phyloP scores from a whole-genome alignment of 441 rosid species.

The Croton laevigatus region DNA sequence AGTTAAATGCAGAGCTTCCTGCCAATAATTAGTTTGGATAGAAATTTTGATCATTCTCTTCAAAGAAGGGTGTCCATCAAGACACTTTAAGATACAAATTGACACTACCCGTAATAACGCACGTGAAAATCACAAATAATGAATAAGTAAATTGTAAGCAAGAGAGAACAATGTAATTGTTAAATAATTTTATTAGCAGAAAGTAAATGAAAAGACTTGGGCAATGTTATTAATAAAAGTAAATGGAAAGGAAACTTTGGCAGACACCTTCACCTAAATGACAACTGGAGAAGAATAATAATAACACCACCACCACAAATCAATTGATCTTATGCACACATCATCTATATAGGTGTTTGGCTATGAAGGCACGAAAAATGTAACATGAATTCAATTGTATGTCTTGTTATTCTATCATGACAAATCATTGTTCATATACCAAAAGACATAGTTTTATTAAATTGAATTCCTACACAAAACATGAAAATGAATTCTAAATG shows the following conservation, averaged over 20 bases:
- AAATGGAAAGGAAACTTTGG: too few species aligned
- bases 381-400: neutral
- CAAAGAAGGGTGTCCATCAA: slow-evolving; percentile 5
- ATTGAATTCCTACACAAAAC: too few species aligned
- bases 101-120: neutral
- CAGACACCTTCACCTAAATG: too few species aligned
- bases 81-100: neutral
- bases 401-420: slow-evolving; percentile 6
- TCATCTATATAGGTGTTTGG: neutral
- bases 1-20: slow-evolving; percentile 97
- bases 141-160: too few species aligned
- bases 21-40: slow-evolving; percentile 18
- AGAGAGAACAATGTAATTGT: too few species aligned
- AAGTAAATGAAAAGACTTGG: too few species aligned
- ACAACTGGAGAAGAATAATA: too few species aligned
- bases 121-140: neutral
- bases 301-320: too few species aligned
- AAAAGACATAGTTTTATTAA: neutral
- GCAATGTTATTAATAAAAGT: too few species aligned
- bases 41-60: neutral
- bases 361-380: neutral
- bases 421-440: neutral
- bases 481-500: too few species aligned
- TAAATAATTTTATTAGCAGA: too few species aligned
- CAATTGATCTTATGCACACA: neutral